Base-by-base conservation (phyloP, 768 basidiomycete species). In the Boletus subcaerulescens region DNA sequence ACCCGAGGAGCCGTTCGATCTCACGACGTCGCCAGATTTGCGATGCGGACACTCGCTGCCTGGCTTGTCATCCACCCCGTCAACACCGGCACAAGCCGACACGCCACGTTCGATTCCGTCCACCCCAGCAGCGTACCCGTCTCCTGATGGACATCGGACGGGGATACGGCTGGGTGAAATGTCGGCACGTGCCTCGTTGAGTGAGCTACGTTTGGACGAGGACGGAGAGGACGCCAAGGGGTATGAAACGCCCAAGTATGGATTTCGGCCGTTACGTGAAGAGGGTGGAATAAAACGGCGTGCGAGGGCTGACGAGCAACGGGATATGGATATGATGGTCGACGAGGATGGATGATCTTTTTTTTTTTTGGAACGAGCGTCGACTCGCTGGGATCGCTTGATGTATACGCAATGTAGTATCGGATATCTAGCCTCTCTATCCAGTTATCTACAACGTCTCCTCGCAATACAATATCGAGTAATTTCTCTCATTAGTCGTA, bases 51-150 rank as follows among this genome's bases (percentile, higher is more conserved):
- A 55, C 9, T 60, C 70, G 7, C 39, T 71, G 0, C 69, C 71
- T n/a, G 65, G 63, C 22, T 53, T 71, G 33, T 67, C 71, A 14
- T 69, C 69, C 2, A 55, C 69, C 1, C 61, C 69, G 13, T 71
- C 69, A 10, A 72, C 69, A 3, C 69, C 69, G 2, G 67, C 69
- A 10, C 69, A 62, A 17, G 50, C 20, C 17, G 53, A 52, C 18
- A 70, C 68, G 2, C 68, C 68, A 6, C 55, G 57, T 18, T 70
- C 68, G 17, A 61, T 64, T n/a, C 68, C 68, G 6, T 64, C 70
- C 13, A 71, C 70, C 17, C 68, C 68, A 8, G 51, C 58, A 42
- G 24, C 55, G 40, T 70, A 58, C 46, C 59, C 70, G 1, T 67
- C 60, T 20, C 59, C 68, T 1, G 71, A 72, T 42, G 61, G 50